Evolutionary conservation across 129 eudicot species (phyloP).

Genomic region (Flaveria brownii): DNA sequence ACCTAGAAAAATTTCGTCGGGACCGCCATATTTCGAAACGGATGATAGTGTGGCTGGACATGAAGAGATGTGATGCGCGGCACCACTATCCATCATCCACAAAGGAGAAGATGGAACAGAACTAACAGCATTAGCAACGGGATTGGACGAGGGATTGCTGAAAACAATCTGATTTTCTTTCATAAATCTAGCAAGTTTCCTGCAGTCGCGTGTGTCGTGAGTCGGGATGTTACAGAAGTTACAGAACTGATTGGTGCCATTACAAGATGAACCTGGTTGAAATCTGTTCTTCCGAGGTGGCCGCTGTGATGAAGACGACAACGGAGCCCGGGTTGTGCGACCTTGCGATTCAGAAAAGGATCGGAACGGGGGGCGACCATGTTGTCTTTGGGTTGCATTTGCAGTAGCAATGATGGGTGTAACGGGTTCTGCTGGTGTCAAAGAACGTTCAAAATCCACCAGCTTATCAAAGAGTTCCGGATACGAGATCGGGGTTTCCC

Average conservation of each 20-base stretch:
- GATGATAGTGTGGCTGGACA: not conserved
- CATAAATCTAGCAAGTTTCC: not conserved
- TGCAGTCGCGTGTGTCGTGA: not conserved
- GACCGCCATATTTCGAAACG: constrained; percentile 1
- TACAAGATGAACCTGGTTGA: too few relatives aligned
- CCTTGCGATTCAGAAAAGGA: too few relatives aligned
- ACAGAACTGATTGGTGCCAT: not conserved
- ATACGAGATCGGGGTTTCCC: too few relatives aligned
- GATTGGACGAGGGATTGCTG: not conserved
- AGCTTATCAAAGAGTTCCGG: too few relatives aligned
- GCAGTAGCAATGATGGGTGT: too few relatives aligned
- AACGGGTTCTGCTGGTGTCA: too few relatives aligned
- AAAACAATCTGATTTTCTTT: not conserved
- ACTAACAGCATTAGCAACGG: not conserved
- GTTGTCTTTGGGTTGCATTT: too few relatives aligned
- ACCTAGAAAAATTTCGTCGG: not conserved
- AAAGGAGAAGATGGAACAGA: not conserved
- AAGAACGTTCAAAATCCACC: too few relatives aligned
- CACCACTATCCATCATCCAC: constrained; percentile 13
- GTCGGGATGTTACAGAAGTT: not conserved
- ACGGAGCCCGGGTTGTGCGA: too few relatives aligned
- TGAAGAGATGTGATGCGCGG: not conserved
- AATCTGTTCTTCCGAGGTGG: too few relatives aligned
- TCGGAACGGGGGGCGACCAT: too few relatives aligned
- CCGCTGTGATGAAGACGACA: too few relatives aligned